Percentiles rank a stretch among this genome's conserved stretches.
Evolutionary conservation across 257 asterid species (phyloP).

Genomic region (Cynanchum wilfordii): DNA sequence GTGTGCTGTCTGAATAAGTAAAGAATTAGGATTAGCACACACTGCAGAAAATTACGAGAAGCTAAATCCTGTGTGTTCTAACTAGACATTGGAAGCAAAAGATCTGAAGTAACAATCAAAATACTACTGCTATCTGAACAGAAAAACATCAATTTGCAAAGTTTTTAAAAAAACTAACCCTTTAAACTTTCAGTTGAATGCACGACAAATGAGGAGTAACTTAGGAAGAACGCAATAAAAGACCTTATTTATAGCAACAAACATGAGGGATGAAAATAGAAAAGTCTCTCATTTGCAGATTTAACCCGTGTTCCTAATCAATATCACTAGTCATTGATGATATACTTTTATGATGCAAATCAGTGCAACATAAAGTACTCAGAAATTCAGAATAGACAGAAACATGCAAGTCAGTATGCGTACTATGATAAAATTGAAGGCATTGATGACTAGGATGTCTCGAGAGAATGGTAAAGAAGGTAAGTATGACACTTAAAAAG

Average conservation of each 20-base stretch:
- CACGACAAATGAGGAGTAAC: not conserved
- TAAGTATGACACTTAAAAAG: not conserved
- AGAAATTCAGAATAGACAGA: not conserved
- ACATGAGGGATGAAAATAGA: not conserved
- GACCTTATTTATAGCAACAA: not conserved
- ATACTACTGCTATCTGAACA: not conserved
- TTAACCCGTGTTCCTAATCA: not conserved
- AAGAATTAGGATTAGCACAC: slow-evolving; percentile 23
- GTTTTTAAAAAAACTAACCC: not conserved
- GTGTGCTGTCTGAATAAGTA: slow-evolving; percentile 11
- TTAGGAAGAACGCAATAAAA: not conserved
- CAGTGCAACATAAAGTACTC: not conserved
- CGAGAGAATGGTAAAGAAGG: not conserved
- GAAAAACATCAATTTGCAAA: not conserved
- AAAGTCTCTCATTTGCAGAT: not conserved
- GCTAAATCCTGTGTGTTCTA: not conserved
- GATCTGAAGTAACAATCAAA: not conserved
- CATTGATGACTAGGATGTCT: not conserved
- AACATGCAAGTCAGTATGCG: not conserved
- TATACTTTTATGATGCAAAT: not conserved
- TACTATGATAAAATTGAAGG: not conserved
- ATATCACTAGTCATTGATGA: not conserved
- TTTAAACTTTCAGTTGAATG: not conserved
- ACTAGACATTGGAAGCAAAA: not conserved
- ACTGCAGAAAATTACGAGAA: not conserved